A percentile compares a stretch with the other conserved stretches of the same genome.
Evolutionary conservation across 306 rosid genomes (phyloP).

Genomic region (Chamaecrista fasciculata): DNA sequence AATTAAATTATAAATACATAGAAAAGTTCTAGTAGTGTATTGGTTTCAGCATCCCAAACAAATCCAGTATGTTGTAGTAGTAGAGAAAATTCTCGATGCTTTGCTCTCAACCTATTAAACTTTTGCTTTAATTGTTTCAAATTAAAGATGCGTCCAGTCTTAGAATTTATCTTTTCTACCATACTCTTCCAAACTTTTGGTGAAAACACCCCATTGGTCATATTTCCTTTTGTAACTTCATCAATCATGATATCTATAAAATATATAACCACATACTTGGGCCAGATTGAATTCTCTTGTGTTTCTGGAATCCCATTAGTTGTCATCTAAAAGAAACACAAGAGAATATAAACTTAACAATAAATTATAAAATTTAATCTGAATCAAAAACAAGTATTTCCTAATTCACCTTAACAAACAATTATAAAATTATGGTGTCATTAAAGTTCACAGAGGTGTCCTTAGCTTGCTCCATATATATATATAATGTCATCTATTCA

Average conservation of each 20-base stretch:
- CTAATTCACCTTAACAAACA: no score
- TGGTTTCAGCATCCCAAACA: neutral
- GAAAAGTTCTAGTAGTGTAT: neutral
- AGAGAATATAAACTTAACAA: no score
- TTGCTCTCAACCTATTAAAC: neutral
- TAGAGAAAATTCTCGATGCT: neutral
- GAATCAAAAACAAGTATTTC: no score
- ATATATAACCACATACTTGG: neutral
- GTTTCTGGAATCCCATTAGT: neutral
- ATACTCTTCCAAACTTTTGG: neutral
- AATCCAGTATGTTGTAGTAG: neutral
- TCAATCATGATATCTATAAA: neutral
- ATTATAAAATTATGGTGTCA: no score
- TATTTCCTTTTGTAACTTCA: neutral
- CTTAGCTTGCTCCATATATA: no score
- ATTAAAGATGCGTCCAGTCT: neutral
- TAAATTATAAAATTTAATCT: no score
- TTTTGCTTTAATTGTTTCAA: neutral
- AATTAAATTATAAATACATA: neutral
- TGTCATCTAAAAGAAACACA: neutral
- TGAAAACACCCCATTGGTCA: neutral
- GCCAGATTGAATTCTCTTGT: neutral
- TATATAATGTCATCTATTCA: no score
- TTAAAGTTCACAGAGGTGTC: no score
- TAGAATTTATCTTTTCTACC: neutral